Percentiles rank a stretch among this genome's conserved stretches.
Evolutionary conservation across 2,329 filamentous ascomycete species (phyloP).

Genomic region (Diaporthe vexans): DNA sequence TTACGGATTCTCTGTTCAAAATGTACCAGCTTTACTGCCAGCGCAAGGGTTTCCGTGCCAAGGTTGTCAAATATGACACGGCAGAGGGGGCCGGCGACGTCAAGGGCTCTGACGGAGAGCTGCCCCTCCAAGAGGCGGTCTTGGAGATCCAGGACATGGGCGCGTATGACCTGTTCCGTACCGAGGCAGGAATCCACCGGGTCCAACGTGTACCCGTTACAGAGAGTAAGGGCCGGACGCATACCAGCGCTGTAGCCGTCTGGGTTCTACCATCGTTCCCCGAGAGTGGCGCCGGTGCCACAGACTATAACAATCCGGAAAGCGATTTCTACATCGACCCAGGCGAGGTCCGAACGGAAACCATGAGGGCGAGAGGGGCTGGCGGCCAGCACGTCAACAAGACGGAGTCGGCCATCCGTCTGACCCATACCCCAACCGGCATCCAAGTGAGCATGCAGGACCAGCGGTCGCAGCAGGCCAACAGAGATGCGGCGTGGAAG

Average conservation of each 20-base stretch:
- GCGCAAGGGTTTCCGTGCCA: slow-evolving; percentile 74
- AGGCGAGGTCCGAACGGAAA: slow-evolving; percentile 85
- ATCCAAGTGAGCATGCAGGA: slow-evolving; percentile 94
- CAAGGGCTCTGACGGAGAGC: slow-evolving; percentile 70
- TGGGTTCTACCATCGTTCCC: slow-evolving; percentile 92
- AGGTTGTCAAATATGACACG: slow-evolving; percentile 84
- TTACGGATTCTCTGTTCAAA: slow-evolving; percentile 86
- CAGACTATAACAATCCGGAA: slow-evolving; percentile 82
- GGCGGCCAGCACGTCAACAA: slow-evolving; percentile 99
- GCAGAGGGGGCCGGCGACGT: slow-evolving; percentile 73
- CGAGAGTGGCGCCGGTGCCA: slow-evolving; percentile 60
- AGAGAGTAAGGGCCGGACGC: slow-evolving; percentile 90
- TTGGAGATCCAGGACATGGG: slow-evolving; percentile 84
- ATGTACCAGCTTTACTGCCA: slow-evolving; percentile 91
- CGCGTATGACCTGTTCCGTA: slow-evolving; percentile 85
- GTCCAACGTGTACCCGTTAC: slow-evolving; percentile 95
- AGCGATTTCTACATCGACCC: slow-evolving; percentile 94
- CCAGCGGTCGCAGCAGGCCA: slow-evolving; percentile 88
- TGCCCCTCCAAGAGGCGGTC: slow-evolving; percentile 86
- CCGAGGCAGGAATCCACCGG: slow-evolving; percentile 93
- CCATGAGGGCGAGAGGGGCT: slow-evolving; percentile 92
- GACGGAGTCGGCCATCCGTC: slow-evolving; percentile 93
- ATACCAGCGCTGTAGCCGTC: slow-evolving; percentile 93
- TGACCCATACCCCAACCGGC: slow-evolving; percentile 91
- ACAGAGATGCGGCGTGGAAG: slow-evolving; percentile 89